Percentiles rank a stretch among this genome's conserved stretches.
These are phyloP conservation scores for Hanseniaspora valbyensis DNA, from an alignment of 805 yeast species.

Conservation along the genomic window DNA sequence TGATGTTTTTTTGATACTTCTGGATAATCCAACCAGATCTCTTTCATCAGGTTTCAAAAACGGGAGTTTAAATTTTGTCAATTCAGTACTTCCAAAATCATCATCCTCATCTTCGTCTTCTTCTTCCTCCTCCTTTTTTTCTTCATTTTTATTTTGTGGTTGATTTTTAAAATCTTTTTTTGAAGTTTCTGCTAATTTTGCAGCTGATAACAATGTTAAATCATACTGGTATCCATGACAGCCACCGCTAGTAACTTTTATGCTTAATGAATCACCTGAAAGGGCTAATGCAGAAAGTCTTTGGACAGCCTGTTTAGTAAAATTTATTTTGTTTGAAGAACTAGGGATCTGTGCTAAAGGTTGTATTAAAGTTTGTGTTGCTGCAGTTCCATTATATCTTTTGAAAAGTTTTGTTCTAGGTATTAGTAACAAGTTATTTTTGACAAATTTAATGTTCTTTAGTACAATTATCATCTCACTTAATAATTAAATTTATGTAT, in stretches of 20 bases:
- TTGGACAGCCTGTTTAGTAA: slow-evolving; percentile 15
- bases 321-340: neutral
- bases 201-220: slow-evolving; percentile 45
- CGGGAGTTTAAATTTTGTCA: slow-evolving; percentile 31
- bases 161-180: neutral
- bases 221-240: slow-evolving; percentile 96
- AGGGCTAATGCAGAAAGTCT: slow-evolving; percentile 6
- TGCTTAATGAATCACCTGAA: slow-evolving; percentile 19
- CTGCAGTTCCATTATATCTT: neutral
- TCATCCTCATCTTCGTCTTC: too few relatives aligned
- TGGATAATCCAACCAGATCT: neutral
- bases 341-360: neutral
- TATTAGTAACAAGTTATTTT: too few relatives aligned
- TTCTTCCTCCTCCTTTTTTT: too few relatives aligned
- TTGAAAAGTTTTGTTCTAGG: too few relatives aligned
- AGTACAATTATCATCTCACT: too few relatives aligned
- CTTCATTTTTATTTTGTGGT: slow-evolving; percentile 19
- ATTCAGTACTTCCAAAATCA: slow-evolving; percentile 23
- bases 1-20: slow-evolving; percentile 39
- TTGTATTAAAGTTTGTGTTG: too few relatives aligned
- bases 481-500: too few relatives aligned
- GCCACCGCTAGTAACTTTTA: slow-evolving; percentile 88
- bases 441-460: too few relatives aligned
- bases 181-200: neutral
- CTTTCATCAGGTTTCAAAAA: slow-evolving; percentile 36